Evolutionary conservation across 2,329 filamentous ascomycete genomes (phyloP).

Genomic region (Amylocarpus encephaloides): DNA sequence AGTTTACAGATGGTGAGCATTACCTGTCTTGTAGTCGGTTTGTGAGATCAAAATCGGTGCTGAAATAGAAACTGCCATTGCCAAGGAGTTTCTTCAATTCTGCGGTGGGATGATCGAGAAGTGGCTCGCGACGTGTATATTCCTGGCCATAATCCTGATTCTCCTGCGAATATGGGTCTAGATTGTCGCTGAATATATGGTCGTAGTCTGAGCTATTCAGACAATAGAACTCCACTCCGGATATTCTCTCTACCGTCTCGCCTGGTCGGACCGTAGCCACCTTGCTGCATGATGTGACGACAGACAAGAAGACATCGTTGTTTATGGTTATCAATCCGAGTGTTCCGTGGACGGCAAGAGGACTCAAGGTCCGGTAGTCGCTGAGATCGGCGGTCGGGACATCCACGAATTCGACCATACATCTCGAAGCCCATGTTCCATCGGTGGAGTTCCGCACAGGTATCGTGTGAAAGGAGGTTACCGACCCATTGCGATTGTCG

Average conservation of each 20-base stretch:
- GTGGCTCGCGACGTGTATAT: conserved; percentile 59
- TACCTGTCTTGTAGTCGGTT: conserved; percentile 85
- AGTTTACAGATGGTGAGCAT: conserved; percentile 14
- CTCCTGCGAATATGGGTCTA: conserved; percentile 28
- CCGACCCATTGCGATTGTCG: conserved; percentile 50
- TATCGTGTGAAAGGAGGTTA: conserved; percentile 45
- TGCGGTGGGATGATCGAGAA: conserved; percentile 80
- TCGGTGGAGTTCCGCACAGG: conserved; percentile 35
- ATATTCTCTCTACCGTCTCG: conserved; percentile 83
- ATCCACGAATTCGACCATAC: conserved; percentile 82
- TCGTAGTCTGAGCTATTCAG: conserved; percentile 84
- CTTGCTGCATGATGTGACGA: conserved; percentile 72
- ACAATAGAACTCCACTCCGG: conserved; percentile 86
- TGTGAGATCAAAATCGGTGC: conserved; percentile 94
- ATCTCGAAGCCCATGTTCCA: conserved; percentile 35
- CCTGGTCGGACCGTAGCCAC: conserved; percentile 80
- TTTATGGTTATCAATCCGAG: conserved; percentile 80
- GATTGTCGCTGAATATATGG: conserved; percentile 54
- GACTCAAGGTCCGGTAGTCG: conserved; percentile 70
- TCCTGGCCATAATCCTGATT: conserved; percentile 40
- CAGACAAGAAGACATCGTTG: conserved; percentile 82
- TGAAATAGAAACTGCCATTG: conserved; percentile 96
- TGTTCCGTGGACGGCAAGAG: conserved; percentile 74
- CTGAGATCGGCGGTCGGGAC: conserved; percentile 58
- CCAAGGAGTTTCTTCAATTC: conserved; percentile 87